Percentiles rank a stretch among this genome's conserved stretches.
These are phyloP conservation scores for Paraphaeosphaeria sporulosa DNA, from an alignment of 2,329 filamentous ascomycete species.

Conservation along the genomic window DNA sequence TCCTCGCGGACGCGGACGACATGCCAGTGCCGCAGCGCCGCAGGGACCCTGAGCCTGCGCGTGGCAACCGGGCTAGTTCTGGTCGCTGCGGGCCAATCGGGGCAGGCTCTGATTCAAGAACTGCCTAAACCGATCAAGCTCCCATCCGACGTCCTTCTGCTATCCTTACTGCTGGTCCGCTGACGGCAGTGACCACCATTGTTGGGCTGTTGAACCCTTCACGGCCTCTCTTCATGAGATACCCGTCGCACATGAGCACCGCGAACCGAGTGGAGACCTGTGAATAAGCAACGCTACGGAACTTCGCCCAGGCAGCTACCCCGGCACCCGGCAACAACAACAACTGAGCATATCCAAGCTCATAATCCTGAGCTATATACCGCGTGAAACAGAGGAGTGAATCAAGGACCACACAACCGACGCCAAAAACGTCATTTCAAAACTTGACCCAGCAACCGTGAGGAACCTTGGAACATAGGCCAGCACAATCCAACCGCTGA, in stretches of 20 bases:
- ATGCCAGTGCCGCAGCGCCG: background rate
- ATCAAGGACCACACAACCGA: background rate
- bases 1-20: slow-evolving; percentile 2
- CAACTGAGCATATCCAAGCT: too few species aligned
- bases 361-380: too few species aligned
- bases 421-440: background rate
- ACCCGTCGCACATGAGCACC: too few species aligned
- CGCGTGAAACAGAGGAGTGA: background rate
- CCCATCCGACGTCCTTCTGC: background rate
- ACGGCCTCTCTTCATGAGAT: too few species aligned
- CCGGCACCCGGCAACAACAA: too few species aligned
- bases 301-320: too few species aligned
- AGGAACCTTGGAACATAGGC: too few species aligned
- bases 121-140: background rate
- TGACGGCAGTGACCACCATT: background rate
- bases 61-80: slow-evolving; percentile 3
- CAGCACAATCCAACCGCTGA: too few species aligned
- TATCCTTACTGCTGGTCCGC: background rate
- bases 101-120: background rate
- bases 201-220: too few species aligned
- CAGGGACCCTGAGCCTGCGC: background rate
- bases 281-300: too few species aligned
- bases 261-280: too few species aligned
- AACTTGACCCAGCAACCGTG: too few species aligned
- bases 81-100: background rate